A percentile compares a stretch with the other conserved stretches of the same genome.
These are phyloP conservation scores for Penicillium malachiteum DNA, from an alignment of 495 filamentous ascomycete species.

Conservation along the genomic window DNA sequence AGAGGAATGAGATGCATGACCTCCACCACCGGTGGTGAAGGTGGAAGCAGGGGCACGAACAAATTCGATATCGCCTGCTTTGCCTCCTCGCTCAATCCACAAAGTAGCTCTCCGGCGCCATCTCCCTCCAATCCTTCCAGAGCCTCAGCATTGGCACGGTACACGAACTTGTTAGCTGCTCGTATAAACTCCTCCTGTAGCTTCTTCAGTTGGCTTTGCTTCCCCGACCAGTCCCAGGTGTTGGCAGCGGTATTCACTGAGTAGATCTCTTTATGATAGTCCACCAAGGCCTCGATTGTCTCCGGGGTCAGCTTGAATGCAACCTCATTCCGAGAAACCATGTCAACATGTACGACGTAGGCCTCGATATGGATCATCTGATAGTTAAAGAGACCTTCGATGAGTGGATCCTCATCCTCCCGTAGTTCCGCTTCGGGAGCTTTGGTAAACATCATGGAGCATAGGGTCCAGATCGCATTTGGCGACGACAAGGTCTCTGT, in stretches of 20 bases:
- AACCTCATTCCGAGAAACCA: slow-evolving; percentile 96
- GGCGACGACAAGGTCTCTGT: slow-evolving; percentile 91
- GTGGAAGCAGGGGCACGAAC: slow-evolving; percentile 86
- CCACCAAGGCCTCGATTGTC: slow-evolving; percentile 90
- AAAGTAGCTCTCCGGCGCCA: slow-evolving; percentile 88
- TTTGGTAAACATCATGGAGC: slow-evolving; percentile 90
- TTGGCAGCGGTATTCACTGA: slow-evolving; percentile 84
- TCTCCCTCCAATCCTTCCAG: slow-evolving; percentile 97
- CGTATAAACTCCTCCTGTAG: slow-evolving; percentile 97
- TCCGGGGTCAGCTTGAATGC: slow-evolving; percentile 98
- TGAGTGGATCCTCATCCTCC: slow-evolving; percentile 80
- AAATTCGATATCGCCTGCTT: slow-evolving; percentile 82
- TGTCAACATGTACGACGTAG: slow-evolving; percentile 98
- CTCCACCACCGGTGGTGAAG: slow-evolving; percentile 89
- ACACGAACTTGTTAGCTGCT: slow-evolving; percentile 96
- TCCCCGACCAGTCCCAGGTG: slow-evolving; percentile 96
- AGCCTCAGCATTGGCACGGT: slow-evolving; percentile 82
- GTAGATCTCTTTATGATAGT: slow-evolving; percentile 97
- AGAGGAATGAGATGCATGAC: slow-evolving; percentile 81
- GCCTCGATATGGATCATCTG: slow-evolving; percentile 94
- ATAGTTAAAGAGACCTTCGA: slow-evolving; percentile 91
- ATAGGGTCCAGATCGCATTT: slow-evolving; percentile 93
- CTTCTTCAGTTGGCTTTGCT: slow-evolving; percentile 94
- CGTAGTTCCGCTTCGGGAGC: slow-evolving; percentile 84
- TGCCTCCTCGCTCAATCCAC: slow-evolving; percentile 90